Base-by-base conservation (phyloP, 139 green algal species). In the Coelastrella sp. region DNA sequence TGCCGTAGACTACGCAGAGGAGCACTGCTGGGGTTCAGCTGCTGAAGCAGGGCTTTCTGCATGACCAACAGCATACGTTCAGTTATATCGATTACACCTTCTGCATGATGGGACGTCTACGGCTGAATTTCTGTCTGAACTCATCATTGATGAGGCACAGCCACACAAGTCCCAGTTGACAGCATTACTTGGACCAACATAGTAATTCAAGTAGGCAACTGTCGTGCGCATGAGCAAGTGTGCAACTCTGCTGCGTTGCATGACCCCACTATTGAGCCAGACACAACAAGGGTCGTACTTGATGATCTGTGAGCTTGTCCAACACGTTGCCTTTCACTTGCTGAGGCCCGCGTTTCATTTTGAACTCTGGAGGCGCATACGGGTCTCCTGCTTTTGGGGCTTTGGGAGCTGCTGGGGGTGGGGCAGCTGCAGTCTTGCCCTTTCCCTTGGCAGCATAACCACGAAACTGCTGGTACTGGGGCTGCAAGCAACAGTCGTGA, bases 41-140 rank as follows among this genome's bases (percentile, higher is more conserved):
- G 34, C 80, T 86, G 40, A 48, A 86, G 66, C 45, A 86, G 48
- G 25, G 60, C 41, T 25, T 8, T 30, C 80, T 86, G 80, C 66
- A 66, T 19, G 30, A 2, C 17, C 37, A 62, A 34, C 34, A 41
- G 17, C 68, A 35, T 34, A 71, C 34, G 35, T 3, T 34, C 15
- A 57, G 37, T 57, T 21, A n/a, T n/a, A n/a, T n/a, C n/a, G n/a
- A n/a, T n/a, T n/a, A n/a, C n/a, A n/a, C n/a, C n/a, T n/a, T n/a
- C n/a, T n/a, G n/a, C n/a, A n/a, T n/a, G n/a, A n/a, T n/a, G n/a
- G n/a, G n/a, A n/a, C n/a, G n/a, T n/a, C n/a, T n/a, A n/a, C n/a
- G n/a, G n/a, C n/a, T n/a, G n/a, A n/a, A n/a, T n/a, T n/a, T n/a
- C n/a, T n/a, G n/a, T n/a, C n/a, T n/a, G n/a, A n/a, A n/a, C n/a